Evolutionary conservation across 768 basidiomycete genomes (phyloP), one percentile per base, ranked within the genome.

Genomic region (Myochromella boudieri): DNA sequence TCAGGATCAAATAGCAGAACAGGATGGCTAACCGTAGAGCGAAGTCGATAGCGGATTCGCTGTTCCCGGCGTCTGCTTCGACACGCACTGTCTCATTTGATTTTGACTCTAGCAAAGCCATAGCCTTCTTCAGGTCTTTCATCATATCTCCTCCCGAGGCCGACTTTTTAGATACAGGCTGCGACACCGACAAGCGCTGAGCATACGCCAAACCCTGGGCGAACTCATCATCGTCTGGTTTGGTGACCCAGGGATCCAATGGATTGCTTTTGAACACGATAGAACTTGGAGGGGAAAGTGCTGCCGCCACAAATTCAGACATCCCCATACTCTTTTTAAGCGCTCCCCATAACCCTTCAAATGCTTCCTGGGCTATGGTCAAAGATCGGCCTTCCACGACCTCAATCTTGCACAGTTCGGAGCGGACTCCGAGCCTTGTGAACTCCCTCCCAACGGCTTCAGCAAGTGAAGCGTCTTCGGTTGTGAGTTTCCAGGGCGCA

Each of bases 401-500:
- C 4, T 54, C 50, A 21, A 68, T 52, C 15, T 44, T 59, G 46
- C 62, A 65, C 17, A 66, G 56, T 3, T 57, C 60, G 3, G 37
- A 33, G 18, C 44, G 48, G 11, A 68, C 58, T 4, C 64, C 63
- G 3, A 66, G 36, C 1, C 55, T 53, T 42, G 59, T 62, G 42
- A 69, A 53, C 44, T 68, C 62, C 8, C 47, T 41, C 6, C 51
- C 55, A 11, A 68, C 63, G 11, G 59, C 62, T 4, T 1, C 28
- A 8, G 63, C 63, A 7, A 69, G 50, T 9, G 42, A 37, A 17
- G 41, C 51, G 37, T 65, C 57, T 33, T 55, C 56, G 0, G 66
- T 66, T 4, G 48, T 59, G 15, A 68, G 51, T 27, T 52, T 62
- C 54, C 60, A 65, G 1, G 64, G 63, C 1, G 60, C 54, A 20